A percentile compares a stretch with the other conserved stretches of the same genome.
Evolutionary conservation across 495 filamentous ascomycete species (phyloP).

Genomic region (Aspergillus affinis): DNA sequence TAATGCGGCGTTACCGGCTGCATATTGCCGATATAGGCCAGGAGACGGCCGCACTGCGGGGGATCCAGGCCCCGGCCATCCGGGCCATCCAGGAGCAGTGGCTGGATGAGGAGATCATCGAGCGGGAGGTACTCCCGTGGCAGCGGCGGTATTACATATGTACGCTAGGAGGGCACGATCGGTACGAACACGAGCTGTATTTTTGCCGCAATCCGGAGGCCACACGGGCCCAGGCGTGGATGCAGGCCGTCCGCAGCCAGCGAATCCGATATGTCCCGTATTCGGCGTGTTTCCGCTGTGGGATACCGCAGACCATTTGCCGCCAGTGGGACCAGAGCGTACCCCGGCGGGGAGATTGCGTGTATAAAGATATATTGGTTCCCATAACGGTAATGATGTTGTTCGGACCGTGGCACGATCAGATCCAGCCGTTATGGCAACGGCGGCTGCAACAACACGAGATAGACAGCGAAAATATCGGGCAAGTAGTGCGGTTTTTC

Average conservation of each 20-base stretch:
- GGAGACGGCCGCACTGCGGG: not conserved
- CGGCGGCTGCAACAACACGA: not conserved
- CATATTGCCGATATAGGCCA: not conserved
- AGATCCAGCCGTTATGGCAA: not conserved
- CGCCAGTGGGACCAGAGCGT: not conserved
- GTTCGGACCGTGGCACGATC: not conserved
- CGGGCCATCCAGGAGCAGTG: conserved; percentile 5
- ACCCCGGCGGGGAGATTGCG: too few relatives aligned
- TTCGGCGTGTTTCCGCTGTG: not conserved
- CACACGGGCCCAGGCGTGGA: not conserved
- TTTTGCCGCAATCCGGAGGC: not conserved
- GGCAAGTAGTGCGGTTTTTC: not conserved
- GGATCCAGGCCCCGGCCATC: conserved; percentile 1
- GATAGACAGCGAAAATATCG: not conserved
- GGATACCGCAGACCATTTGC: not conserved
- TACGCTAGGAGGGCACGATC: not conserved
- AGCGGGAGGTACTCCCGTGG: not conserved
- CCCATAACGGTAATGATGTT: not conserved
- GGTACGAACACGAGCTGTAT: not conserved
- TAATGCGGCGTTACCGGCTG: not conserved
- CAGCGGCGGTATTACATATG: not conserved
- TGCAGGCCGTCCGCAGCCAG: not conserved
- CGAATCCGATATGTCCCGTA: not conserved
- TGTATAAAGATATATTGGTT: not conserved
- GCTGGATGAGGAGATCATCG: not conserved